These are phyloP conservation scores for Pseudozyma pruni DNA, from an alignment of 1,284 basidiomycete genomes.

Conservation along the genomic window DNA sequence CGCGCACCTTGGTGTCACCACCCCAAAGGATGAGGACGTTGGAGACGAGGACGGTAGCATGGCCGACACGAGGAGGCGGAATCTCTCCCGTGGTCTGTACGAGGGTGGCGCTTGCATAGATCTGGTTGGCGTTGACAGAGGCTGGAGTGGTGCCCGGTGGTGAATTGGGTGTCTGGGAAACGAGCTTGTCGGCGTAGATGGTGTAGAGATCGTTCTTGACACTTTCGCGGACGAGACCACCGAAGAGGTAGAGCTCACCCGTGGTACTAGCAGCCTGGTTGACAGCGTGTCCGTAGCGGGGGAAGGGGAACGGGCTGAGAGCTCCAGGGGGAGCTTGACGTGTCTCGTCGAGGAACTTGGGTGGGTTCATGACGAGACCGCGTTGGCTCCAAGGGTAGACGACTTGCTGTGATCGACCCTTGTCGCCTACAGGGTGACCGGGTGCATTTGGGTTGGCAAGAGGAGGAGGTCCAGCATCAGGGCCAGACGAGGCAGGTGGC, in stretches of 20 bases:
- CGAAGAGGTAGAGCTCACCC: conserved; percentile 95
- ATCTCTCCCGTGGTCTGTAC: conserved; percentile 83
- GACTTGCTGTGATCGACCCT: conserved; percentile 46
- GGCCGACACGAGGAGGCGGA: conserved; percentile 90
- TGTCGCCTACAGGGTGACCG: conserved; percentile 12
- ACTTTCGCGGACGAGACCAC: conserved; percentile 90
- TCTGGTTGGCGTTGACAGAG: conserved; percentile 52
- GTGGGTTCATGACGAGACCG: conserved; percentile 64
- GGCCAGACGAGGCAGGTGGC: conserved; percentile 45
- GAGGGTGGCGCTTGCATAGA: conserved; percentile 71
- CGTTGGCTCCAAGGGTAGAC: conserved; percentile 67
- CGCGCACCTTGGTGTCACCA: conserved; percentile 84
- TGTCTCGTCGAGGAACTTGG: conserved; percentile 64
- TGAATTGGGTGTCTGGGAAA: conserved; percentile 77
- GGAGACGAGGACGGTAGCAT: conserved; percentile 93
- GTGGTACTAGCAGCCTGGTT: conserved; percentile 79
- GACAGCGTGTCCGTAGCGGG: conserved; percentile 96
- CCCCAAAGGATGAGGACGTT: conserved; percentile 98
- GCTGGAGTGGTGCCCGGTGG: conserved; percentile 69
- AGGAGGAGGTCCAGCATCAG: conserved; percentile 25
- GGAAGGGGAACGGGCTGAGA: conserved; percentile 77
- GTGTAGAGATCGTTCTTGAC: conserved; percentile 92
- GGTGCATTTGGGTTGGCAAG: conserved; percentile 15
- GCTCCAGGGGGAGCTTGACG: conserved; percentile 65
- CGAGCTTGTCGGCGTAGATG: conserved; percentile 63